Base-by-base conservation (phyloP, 176 grass and related monocot species). In the Secale cereale region DNA sequence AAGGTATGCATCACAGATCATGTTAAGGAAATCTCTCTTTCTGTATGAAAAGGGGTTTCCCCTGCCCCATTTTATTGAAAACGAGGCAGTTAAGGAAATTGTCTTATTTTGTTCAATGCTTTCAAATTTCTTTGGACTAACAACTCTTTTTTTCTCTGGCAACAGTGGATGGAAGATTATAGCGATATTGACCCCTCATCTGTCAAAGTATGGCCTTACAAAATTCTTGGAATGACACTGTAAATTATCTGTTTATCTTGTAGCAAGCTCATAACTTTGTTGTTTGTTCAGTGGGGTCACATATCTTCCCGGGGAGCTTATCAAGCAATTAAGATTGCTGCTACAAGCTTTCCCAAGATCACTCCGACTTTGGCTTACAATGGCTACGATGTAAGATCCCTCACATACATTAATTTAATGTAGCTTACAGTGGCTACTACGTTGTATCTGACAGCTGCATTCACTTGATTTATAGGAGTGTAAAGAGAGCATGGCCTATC, bases 161-260 rank as follows among this genome's bases (percentile, higher is more conserved):
- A 72, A 72, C 37, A 72, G 69, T 72, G 69, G 69, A 72, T 72
- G 69, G 69, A 72, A 6, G 22, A 22, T 72, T 72, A 72, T 43
- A 7, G 41, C 7, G 11, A 43, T 72, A 72, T 36, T n/a, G 12
- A 45, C 20, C 4, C 69, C n/a, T 4, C 3, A 72, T 72, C 69
- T 23, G 39, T 72, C 6, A 41, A 72, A 72, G n/a, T 72, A 72
- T 72, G n/a, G 11, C n/a, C 36, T 41, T 8, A 26, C 3, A 13
- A 72, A 43, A 72, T 41, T 72, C 4, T 43, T 43, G 36, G 37
- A 72, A 26, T 43, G 69, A 16, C 69, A 25, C 23, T 40, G 35
- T 71, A 45, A 45, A 45, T 45, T 71, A 71, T 40, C 22, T 40
- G 1, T 43, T 41, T 71, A 41, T 43, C 22, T 43, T 41, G 22